Conservation (phyloP, 352 stramenopile species). For the Pythium angustatum region DNA sequence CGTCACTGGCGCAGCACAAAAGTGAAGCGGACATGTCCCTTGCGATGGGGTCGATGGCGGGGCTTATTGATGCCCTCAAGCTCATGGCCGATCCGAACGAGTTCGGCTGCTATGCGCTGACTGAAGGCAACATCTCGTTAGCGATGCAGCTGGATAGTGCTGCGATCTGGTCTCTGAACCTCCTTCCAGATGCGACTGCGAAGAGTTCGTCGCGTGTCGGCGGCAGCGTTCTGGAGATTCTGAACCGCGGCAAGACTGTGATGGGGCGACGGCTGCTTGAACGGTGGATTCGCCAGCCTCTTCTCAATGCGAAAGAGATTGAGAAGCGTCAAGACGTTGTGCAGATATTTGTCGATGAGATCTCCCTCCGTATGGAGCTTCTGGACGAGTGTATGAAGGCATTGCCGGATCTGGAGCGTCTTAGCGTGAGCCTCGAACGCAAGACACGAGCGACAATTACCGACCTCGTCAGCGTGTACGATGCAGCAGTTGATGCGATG, state of each 20-base stretch:
- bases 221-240: slow-evolving; percentile 91
- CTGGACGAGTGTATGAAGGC: slow-evolving; percentile 88
- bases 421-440: slow-evolving; percentile 64
- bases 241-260: slow-evolving; percentile 94
- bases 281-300: slow-evolving; percentile 97
- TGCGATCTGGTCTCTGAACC: slow-evolving; percentile 91
- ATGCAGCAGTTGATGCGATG: slow-evolving; percentile 68
- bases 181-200: slow-evolving; percentile 80
- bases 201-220: slow-evolving; percentile 46
- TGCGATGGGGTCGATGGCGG: slow-evolving; percentile 64
- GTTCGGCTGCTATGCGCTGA: slow-evolving; percentile 77
- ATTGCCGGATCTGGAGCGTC: slow-evolving; percentile 74
- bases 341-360: slow-evolving; percentile 90
- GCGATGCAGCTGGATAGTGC: slow-evolving; percentile 93
- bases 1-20: slow-evolving; percentile 62
- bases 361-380: slow-evolving; percentile 83
- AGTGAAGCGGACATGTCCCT: slow-evolving; percentile 68
- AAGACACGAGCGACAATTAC: slow-evolving; percentile 78
- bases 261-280: slow-evolving; percentile 94
- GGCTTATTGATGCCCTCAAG: slow-evolving; percentile 66
- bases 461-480: slow-evolving; percentile 83
- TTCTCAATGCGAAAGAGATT: slow-evolving; percentile 90
- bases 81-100: slow-evolving; percentile 66
- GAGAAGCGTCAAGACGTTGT: slow-evolving; percentile 90
- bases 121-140: slow-evolving; percentile 69